Conservation (phyloP, 2,329 filamentous ascomycete genomes). For the Nemania serpens region DNA sequence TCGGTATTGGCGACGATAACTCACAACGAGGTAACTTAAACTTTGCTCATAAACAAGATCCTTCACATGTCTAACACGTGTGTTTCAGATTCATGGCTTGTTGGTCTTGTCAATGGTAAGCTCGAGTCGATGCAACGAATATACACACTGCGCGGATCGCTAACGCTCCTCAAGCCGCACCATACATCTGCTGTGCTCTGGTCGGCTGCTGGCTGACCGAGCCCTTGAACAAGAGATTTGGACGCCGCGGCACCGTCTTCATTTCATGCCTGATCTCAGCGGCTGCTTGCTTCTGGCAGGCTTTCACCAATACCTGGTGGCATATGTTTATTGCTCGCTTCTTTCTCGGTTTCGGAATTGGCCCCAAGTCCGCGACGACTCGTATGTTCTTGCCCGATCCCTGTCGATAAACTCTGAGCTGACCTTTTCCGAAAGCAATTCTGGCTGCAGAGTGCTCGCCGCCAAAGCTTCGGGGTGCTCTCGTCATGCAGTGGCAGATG, state of each 20-base stretch:
- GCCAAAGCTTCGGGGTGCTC: constrained; percentile 65
- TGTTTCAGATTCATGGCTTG: constrained; percentile 55
- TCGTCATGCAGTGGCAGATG: constrained; percentile 75
- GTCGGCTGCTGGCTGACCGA: constrained; percentile 75
- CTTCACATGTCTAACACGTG: constrained; percentile 14
- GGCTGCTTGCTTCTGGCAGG: constrained; percentile 57
- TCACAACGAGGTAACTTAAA: constrained; percentile 44
- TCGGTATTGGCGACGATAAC: constrained; percentile 60
- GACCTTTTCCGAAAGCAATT: constrained; percentile 50
- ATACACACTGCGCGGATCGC: neutral
- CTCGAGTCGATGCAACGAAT: neutral
- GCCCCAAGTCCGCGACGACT: constrained; percentile 71
- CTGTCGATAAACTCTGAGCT: neutral
- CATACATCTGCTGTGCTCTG: constrained; percentile 69
- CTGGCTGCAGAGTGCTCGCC: constrained; percentile 72
- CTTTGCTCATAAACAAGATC: neutral
- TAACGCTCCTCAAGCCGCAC: constrained; percentile 44
- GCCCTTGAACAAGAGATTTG: constrained; percentile 72
- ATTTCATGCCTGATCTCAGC: constrained; percentile 67
- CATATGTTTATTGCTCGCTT: constrained; percentile 75
- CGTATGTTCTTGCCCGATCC: constrained; percentile 33
- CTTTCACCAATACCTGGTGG: constrained; percentile 57
- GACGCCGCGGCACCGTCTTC: constrained; percentile 73
- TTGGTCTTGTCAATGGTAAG: constrained; percentile 62
- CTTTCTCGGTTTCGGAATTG: constrained; percentile 70